Base-by-base conservation (phyloP, 2,329 filamentous ascomycete genomes). In the Gliomastix tumulicola region DNA sequence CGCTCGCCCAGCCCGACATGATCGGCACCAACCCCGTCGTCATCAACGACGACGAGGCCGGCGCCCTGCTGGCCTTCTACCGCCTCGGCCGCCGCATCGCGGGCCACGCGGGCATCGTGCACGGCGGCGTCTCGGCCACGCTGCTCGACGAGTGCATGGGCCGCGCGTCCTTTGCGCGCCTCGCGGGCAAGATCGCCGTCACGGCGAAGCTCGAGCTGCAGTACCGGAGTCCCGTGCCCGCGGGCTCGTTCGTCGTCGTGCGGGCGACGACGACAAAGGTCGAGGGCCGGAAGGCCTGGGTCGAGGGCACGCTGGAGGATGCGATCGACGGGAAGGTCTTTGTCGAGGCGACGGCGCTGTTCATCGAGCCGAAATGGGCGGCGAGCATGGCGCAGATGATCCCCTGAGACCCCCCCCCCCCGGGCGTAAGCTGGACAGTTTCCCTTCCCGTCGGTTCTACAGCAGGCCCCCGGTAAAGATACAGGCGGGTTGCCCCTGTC, bases 101-200 rank as follows among this genome's bases (percentile, higher is more conserved):
- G 3, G 46, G 46, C 13, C 48, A 50, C 21, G 13, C 22, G 5
- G 44, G 43, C 2, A 39, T 48, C 10, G 39, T 48, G 5, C 46
- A 50, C 22, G 48, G 48, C 8, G 48, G 48, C 9, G 31, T 50
- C 22, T 25, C 41, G 12, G 42, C 46, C 3, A 33, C 40, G 15
- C 30, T 50, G n/a, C 37, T 49, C 7, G 48, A 50, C 32, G 46
- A 46, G 15, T 41, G 41, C 18, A 42, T 44, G 37, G 48, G 45
- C 6, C 21, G 40, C 15, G 44, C 40, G 21, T 33, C 33, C 16
- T 40, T 47, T 13, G 34, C 40, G 12, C 30, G 35, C 9, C 36
- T 44, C 1, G 21, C 35, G 12, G 39, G 39, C n/a, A 41, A 43
- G 30, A 42, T 43, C 28, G 40, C 40, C 3, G 46, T 43, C 15